Evolutionary conservation across 441 rosid species (phyloP).

Genomic region (Corymbia citriodora): DNA sequence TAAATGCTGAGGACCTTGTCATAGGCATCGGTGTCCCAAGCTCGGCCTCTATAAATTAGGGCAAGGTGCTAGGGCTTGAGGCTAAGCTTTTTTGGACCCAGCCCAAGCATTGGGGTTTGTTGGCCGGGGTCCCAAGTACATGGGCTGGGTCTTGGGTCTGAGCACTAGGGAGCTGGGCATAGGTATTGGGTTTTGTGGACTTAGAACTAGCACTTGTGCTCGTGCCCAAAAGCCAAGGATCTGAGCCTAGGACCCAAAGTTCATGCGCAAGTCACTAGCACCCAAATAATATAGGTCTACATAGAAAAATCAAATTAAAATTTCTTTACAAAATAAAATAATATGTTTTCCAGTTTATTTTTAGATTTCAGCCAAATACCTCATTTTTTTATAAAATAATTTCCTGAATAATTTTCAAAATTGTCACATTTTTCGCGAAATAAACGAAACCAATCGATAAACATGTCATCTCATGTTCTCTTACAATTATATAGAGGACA

Average conservation of each 20-base stretch:
- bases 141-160: rapidly evolving
- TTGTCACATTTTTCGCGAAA: rapidly evolving
- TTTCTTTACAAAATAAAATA: rapidly evolving
- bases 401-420: rapidly evolving
- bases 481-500: background rate
- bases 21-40: rapidly evolving
- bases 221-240: rapidly evolving
- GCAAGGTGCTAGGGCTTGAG: background rate
- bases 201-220: rapidly evolving
- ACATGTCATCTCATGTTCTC: background rate
- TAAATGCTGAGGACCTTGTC: rapidly evolving
- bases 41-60: rapidly evolving
- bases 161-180: rapidly evolving
- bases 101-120: background rate
- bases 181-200: background rate
- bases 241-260: rapidly evolving
- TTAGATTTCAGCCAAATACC: background rate
- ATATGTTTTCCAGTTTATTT: background rate
- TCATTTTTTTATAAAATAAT: background rate
- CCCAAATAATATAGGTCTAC: rapidly evolving
- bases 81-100: background rate
- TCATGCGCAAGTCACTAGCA: rapidly evolving
- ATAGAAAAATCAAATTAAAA: background rate
- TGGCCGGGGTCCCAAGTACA: background rate
- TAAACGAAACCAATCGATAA: too few species aligned